Evolutionary conservation across 805 yeast genomes (phyloP), one percentile per base, ranked within the genome.

Genomic region (Ogataea pilisensis): DNA sequence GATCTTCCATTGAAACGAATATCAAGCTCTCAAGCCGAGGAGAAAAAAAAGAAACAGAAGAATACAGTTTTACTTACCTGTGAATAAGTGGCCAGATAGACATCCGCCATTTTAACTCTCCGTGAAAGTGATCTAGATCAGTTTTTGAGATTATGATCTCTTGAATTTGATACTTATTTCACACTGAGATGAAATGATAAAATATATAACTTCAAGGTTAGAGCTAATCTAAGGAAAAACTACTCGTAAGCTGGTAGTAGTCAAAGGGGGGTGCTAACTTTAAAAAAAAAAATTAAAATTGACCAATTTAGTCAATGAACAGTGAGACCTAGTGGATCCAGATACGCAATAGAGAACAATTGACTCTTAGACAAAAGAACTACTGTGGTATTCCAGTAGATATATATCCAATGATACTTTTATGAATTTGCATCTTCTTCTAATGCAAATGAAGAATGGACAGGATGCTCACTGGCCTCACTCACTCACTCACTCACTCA

Each of bases 31-130:
- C n/a, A 14, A 12, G 14, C n/a, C 11, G n/a, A 3, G 29, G 9
- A 25, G 29, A 25, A 20, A 19, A 11, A 22, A 22, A 22, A n/a
- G n/a, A n/a, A 24, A 11, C 11, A 24, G 11, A 11, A 24, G 11
- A 24, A 11, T 8, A 27, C 5, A 13, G 29, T 27, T n/a, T 22
- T 22, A 59, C 65, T 43, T 50, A 61, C 65, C 37, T 71, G 71
- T 3, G 78, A 69, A 50, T 74, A 74, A 5, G 74, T 71, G 2
- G 77, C 72, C 22, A 68, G 62, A 38, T 67, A 65, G 22, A 67
- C 46, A 4, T 54, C 57, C 28, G 45, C 42, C 59, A 53, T 53
- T 27, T 9, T 9, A 14, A 14, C 11, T 22, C 9, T 22, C 11
- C 11, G 26, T 8, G 11, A 22, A 22, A 22, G 11, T 22, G 11